These are phyloP conservation scores for Eimeria nieschulzi DNA, from an alignment of 169 alveolate genomes.

Conservation along the genomic window DNA sequence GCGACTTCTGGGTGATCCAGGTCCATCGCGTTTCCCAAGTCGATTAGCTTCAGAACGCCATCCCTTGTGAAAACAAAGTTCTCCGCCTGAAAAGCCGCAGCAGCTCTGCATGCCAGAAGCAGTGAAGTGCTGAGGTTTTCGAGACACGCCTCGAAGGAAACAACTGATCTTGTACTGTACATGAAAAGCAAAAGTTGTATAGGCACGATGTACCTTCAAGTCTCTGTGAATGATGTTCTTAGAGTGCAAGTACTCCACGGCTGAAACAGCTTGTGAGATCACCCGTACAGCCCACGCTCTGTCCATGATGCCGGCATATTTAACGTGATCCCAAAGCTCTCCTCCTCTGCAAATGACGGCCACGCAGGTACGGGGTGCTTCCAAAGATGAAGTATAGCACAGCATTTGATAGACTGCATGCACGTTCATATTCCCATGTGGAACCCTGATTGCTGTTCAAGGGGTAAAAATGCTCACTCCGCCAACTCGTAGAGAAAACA, in stretches of 20 bases:
- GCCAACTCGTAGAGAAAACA: constrained; percentile 85
- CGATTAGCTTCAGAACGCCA: constrained; percentile 94
- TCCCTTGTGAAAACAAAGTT: constrained; percentile 90
- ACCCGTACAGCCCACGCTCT: constrained; percentile 79
- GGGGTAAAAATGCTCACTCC: constrained; percentile 63
- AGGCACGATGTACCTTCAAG: constrained; percentile 88
- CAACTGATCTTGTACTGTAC: background rate
- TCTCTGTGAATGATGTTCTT: constrained; percentile 95
- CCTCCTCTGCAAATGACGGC: constrained; percentile 71
- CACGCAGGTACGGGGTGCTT: background rate
- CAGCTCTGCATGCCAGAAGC: background rate
- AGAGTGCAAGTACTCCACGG: constrained; percentile 92
- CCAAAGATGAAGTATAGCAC: background rate
- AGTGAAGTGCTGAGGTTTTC: background rate
- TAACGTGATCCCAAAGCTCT: constrained; percentile 87
- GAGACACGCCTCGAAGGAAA: background rate
- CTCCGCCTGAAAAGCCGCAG: constrained; percentile 84
- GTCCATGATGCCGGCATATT: constrained; percentile 79
- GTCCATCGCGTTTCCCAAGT: constrained; percentile 91
- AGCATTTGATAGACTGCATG: too few relatives aligned
- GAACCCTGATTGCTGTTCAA: background rate
- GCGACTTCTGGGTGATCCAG: constrained; percentile 77
- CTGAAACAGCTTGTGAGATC: constrained; percentile 85
- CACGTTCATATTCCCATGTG: background rate
- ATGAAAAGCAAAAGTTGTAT: background rate